Base-by-base conservation (phyloP, 495 filamentous ascomycete species). In the Usnea hakonensis region DNA sequence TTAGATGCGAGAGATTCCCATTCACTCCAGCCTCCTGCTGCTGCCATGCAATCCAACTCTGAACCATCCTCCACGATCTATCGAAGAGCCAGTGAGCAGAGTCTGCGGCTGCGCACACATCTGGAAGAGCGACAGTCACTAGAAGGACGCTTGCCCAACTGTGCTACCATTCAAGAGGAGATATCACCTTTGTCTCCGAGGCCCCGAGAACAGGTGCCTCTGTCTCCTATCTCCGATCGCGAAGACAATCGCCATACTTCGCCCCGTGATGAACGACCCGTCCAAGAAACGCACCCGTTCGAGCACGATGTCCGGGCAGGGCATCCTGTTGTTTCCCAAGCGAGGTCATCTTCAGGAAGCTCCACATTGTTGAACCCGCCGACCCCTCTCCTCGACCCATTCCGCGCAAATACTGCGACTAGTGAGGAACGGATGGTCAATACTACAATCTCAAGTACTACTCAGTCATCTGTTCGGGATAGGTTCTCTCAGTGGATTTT, bases 61-160 rank as follows among this genome's bases (percentile, higher is more conserved):
- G 63, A 70, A 33, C 68, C 63, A 8, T 16, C 56, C 6, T 64
- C 57, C 57, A 64, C 60, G 5, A 65, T 70, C 10, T 60, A 69
- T 43, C 65, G 68, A 33, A 60, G 60, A 55, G 68, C 68, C 13
- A 68, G 68, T 48, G 68, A 70, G 28, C 68, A 70, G 41, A 68
- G 58, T 35, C 61, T 69, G 30, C 60, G 68, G 21, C 54, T 70
- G 53, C 63, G 63, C 21, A 65, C 63, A 13, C 68, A 70, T 38
- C 56, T 70, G 13, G 67, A 70, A 53, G 68, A 70, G 46, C 60
- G 68, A 35, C 48, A 63, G 44, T 61, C 59, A 19, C 37, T 65
- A 28, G 65, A 70, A 17, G 61, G 44, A n/a, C 62, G 60, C 58
- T 60, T 67, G 5, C 65, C 65, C 7, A 66, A 70, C 13, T 52